phyloP scores from a whole-genome alignment of 139 green algal species.

The Coelastrella sp. region DNA sequence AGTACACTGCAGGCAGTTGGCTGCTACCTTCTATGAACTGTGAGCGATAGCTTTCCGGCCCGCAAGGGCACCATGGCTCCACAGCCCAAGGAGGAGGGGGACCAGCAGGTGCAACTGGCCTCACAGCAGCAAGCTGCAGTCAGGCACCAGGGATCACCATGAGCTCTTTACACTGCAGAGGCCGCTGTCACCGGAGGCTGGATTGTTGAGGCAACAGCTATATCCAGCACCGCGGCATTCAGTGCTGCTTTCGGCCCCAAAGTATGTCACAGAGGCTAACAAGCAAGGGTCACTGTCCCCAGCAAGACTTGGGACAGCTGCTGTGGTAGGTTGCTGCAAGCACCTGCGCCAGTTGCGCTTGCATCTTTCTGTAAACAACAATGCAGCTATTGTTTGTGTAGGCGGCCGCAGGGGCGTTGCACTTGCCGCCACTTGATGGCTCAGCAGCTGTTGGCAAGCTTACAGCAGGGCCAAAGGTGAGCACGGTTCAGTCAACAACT shows the following conservation, averaged over 20 bases:
- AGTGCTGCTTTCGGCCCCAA: not conserved
- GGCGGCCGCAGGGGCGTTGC: too few relatives aligned
- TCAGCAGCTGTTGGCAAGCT: conserved; percentile 4
- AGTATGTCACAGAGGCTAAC: not conserved
- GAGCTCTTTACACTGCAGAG: not conserved
- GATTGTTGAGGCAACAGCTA: conserved; percentile 35
- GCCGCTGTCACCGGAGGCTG: not conserved
- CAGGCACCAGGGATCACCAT: not conserved
- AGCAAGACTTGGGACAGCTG: not conserved
- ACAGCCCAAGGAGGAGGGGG: not conserved
- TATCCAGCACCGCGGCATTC: conserved; percentile 10
- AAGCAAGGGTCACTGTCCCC: conserved; percentile 20
- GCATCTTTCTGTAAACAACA: not conserved
- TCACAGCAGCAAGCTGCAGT: too few relatives aligned
- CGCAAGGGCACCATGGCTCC: not conserved
- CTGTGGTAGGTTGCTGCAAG: not conserved
- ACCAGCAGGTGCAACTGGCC: not conserved
- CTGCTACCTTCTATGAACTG: too few relatives aligned
- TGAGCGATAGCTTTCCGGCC: not conserved
- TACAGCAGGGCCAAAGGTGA: not conserved
- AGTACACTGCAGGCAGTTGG: too few relatives aligned
- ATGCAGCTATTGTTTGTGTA: not conserved
- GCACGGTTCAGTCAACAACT: not conserved
- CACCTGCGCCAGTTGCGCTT: not conserved
- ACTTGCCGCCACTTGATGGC: not conserved